A percentile compares a stretch with the other conserved stretches of the same genome.
Evolutionary conservation across 768 basidiomycete genomes (phyloP).

Genomic region (Amanita muscaria): DNA sequence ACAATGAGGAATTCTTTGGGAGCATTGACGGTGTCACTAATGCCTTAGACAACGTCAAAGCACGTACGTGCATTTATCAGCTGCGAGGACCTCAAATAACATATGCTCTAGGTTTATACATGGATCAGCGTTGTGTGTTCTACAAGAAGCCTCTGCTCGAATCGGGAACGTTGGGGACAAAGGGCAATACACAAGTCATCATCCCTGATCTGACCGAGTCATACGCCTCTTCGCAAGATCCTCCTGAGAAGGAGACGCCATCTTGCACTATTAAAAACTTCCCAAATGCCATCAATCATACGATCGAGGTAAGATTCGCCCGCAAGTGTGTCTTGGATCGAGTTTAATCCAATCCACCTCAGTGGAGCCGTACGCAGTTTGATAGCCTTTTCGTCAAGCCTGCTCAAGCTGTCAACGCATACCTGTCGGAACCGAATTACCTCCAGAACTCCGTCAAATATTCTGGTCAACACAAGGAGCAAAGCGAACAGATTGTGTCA

Average conservation of each 20-base stretch:
- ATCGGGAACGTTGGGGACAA: conserved; percentile 96
- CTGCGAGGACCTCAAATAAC: neutral
- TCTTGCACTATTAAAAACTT: conserved; percentile 99
- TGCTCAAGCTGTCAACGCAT: conserved; percentile 87
- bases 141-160: conserved; percentile 94
- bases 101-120: conserved; percentile 65
- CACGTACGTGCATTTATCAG: conserved; percentile 51
- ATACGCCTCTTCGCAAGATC: conserved; percentile 96
- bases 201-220: conserved; percentile 93
- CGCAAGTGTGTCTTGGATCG: neutral
- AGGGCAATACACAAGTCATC: conserved; percentile 94
- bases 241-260: conserved; percentile 94
- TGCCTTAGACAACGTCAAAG: conserved; percentile 93
- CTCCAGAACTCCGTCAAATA: conserved; percentile 85
- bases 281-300: conserved; percentile 96
- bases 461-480: conserved; percentile 85
- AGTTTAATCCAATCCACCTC: conserved; percentile 3
- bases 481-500: conserved; percentile 79
- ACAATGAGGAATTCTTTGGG: conserved; percentile 82
- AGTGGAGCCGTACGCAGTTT: conserved; percentile 95
- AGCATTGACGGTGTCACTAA: conserved; percentile 92
- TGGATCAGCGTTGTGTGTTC: conserved; percentile 97
- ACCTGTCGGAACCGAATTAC: conserved; percentile 94
- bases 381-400: conserved; percentile 92
- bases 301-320: conserved; percentile 67